Percentiles rank a stretch among this genome's conserved stretches.
phyloP scores from a whole-genome alignment of 2,329 filamentous ascomycete genomes.

The Harringtonia aguacate region DNA sequence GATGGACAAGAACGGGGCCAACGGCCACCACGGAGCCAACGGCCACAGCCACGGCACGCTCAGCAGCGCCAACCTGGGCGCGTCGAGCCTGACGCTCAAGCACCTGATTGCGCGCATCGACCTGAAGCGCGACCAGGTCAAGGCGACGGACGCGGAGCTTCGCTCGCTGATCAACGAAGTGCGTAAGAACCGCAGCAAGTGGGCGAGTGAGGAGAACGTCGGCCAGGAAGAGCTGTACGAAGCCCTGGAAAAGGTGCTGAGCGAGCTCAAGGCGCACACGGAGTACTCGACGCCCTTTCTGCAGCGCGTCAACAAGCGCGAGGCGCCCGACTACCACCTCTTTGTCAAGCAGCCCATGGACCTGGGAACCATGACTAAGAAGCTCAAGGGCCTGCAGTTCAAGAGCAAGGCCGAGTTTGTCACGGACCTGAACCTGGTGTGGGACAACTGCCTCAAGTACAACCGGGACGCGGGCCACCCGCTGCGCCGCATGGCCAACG shows the following conservation, averaged over 20 bases:
- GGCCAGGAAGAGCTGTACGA: constrained; percentile 98
- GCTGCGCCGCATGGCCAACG: constrained; percentile 82
- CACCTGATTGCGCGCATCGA: constrained; percentile 95
- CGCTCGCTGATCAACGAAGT: constrained; percentile 94
- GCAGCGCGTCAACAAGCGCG: constrained; percentile 89
- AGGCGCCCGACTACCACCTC: constrained; percentile 90
- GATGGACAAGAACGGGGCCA: constrained; percentile 56
- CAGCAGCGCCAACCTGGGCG: constrained; percentile 87
- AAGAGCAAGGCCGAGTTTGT: constrained; percentile 94
- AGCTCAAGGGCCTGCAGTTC: constrained; percentile 69
- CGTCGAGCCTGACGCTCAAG: constrained; percentile 91
- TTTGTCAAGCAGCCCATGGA: constrained; percentile 97
- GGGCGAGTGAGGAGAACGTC: constrained; percentile 95
- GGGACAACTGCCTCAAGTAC: constrained; percentile 93
- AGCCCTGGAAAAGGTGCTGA: constrained; percentile 90
- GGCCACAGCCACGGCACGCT: constrained; percentile 73
- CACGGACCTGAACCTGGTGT: constrained; percentile 85
- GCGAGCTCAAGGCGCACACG: constrained; percentile 91
- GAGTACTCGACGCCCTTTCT: constrained; percentile 97
- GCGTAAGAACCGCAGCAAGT: constrained; percentile 95
- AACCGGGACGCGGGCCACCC: constrained; percentile 85
- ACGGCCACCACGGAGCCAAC: constrained; percentile 24
- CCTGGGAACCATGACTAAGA: constrained; percentile 95
- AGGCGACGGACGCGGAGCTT: constrained; percentile 85
- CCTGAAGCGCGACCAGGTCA: constrained; percentile 78